phyloP scores from a whole-genome alignment of 2,329 filamentous ascomycete genomes.

The Colletotrichum sublineola region DNA sequence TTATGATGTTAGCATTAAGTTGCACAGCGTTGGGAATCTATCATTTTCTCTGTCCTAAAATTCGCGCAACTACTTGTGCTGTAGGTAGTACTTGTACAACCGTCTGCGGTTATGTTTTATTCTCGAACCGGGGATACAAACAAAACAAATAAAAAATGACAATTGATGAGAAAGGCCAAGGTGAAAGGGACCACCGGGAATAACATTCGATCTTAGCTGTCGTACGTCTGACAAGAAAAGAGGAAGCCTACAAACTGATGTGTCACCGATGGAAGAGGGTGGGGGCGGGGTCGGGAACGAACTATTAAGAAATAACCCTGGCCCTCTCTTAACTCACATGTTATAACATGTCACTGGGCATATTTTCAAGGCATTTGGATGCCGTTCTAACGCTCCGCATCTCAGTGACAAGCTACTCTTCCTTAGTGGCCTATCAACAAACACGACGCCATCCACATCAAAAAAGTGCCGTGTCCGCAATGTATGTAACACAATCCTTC shows the following conservation, averaged over 20 bases:
- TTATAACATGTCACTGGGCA: not conserved
- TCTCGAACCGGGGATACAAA: no score
- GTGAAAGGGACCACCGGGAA: no score
- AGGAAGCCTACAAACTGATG: not conserved
- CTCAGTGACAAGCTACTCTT: not conserved
- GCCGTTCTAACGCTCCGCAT: not conserved
- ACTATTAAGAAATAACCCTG: not conserved
- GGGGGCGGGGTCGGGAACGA: not conserved
- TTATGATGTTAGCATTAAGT: no score
- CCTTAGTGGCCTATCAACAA: not conserved
- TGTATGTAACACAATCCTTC: not conserved
- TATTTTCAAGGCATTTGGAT: not conserved
- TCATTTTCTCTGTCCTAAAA: no score
- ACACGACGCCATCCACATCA: not conserved
- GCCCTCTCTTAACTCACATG: not conserved
- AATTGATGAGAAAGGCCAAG: no score
- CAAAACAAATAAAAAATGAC: no score
- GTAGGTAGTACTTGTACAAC: no score
- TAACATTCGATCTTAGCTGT: no score
- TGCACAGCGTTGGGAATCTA: no score
- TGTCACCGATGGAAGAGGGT: not conserved
- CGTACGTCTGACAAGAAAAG: no score
- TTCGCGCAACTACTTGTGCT: no score
- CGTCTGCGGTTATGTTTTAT: no score
- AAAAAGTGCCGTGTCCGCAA: not conserved